Base-by-base conservation (phyloP, 257 asterid species). In the Solanum gandarillasii region DNA sequence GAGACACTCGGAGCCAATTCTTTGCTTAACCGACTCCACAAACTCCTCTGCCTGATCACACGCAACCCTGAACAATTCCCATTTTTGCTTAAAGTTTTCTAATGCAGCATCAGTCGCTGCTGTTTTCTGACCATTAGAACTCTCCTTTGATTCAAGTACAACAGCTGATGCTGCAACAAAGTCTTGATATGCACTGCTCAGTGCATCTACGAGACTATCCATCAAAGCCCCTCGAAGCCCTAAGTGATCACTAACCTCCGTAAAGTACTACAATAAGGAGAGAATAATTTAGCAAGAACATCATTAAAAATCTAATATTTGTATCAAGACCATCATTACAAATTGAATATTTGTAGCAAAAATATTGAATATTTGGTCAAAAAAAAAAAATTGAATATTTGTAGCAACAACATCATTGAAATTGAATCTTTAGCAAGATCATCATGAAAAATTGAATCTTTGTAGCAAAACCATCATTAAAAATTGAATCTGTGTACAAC, bases 11-110 rank as follows among this genome's bases (percentile, higher is more conserved):
- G 99, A 97, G 58, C 99, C 99, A 60, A 97, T 97, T 91, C 99
- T 92, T 90, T 95, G 99, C 93, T 96, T 97, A 85, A 96, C 97
- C 32, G 99, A 94, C 91, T 97, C 99, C 74, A 97, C 98, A 85
- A 95, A 96, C 87, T 94, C 99, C 86, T 97, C 99, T 0, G 99
- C 98, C 88, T 95, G 97, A 92, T 96, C 99, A 81, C 99, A 97
- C 55, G 97, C 94, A 75, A 96, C 99, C 89, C 96, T 90, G 82
- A 95, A 95, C 72, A 96, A 88, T 74, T 97, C 99, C 99, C 99
- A 96, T 5, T 90, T 89, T 39, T 95, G 98, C 94, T 97, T 97
- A 85, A 97, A 95, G 86, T 94, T 96, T 81, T 95, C 99, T 18
- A 97, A 92, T 6, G 99, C 98, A 67, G 93, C 96, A 87, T 97